These are phyloP conservation scores for Sonneratia caseolaris DNA, from an alignment of 345 rosid species.

Conservation along the genomic window DNA sequence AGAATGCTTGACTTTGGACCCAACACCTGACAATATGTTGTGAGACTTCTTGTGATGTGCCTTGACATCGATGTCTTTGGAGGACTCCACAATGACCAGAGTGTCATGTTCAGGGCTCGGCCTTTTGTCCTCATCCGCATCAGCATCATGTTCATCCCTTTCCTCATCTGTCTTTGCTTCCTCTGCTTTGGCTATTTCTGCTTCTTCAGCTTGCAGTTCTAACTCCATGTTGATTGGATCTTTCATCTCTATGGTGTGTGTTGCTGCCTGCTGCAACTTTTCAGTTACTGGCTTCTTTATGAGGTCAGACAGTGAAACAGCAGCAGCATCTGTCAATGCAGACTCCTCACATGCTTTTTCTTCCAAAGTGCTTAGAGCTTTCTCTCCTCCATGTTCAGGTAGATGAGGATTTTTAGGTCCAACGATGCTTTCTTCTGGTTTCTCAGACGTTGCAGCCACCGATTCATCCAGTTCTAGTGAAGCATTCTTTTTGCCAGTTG, in stretches of 20 bases:
- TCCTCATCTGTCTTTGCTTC: constrained; percentile 43
- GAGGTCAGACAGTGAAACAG: constrained; percentile 33
- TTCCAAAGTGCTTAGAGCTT: constrained; percentile 4
- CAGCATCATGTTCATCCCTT: constrained; percentile 11
- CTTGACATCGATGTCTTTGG: constrained; percentile 41
- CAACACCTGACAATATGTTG: constrained; percentile 67
- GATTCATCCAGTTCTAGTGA: too few relatives aligned
- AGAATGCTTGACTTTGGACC: constrained; percentile 83
- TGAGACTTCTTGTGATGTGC: constrained; percentile 62
- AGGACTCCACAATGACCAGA: constrained; percentile 49
- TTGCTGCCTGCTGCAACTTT: constrained; percentile 7
- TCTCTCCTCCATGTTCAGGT: constrained; percentile 16
- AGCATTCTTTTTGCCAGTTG: constrained; percentile 14
- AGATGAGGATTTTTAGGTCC: constrained; percentile 13
- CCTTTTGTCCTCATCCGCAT: constrained; percentile 26
- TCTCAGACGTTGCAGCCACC: constrained; percentile 8
- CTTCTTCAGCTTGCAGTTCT: constrained; percentile 7
- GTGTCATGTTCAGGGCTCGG: constrained; percentile 47
- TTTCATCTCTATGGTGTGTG: constrained; percentile 15
- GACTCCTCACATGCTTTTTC: constrained; percentile 20
- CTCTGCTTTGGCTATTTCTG: too few relatives aligned
- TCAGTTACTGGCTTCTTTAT: constrained; percentile 29
- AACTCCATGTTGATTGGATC: constrained; percentile 16
- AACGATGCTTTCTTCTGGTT: constrained; percentile 12
- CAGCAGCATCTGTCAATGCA: constrained; percentile 21